Base-by-base conservation (phyloP, 2,329 filamentous ascomycete species). In the Penicillium sp. region DNA sequence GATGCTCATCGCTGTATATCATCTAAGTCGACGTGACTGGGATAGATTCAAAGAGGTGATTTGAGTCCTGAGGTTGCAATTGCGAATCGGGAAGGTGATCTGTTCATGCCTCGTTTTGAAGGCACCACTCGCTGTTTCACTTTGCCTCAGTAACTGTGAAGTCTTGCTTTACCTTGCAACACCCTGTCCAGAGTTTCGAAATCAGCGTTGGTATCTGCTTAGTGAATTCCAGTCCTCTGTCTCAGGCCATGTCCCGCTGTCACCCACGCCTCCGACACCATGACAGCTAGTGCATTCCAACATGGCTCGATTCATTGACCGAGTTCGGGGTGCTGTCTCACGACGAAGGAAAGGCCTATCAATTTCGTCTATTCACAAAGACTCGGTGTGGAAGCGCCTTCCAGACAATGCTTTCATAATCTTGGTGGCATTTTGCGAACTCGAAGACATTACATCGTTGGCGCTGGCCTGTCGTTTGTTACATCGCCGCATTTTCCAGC, bases 21-120 rank as follows among this genome's bases (percentile, higher is more conserved):
- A 32, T 39, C 39, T 56, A 56, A 60, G 32, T 55, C 45, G 37
- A 56, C 45, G 4, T 51, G 48, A 17, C 52, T 54, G 20, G 49
- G 41, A 9, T 46, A 40, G 7, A 45, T 22, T 9, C 5, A 22
- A 22, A 22, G 18, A 5, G 18, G 2, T 20, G 6, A 6, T 14
- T 29, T 11, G 6, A 9, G 18, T 27, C 30, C n/a, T 23, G 32
- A 17, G n/a, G n/a, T n/a, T n/a, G n/a, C n/a, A n/a, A n/a, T 22
- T 25, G 23, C 25, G 32, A 26, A 14, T 20, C 10, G 23, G 14
- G 32, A 12, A 16, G 20, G 23, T 15, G 20, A 17, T 9, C 9
- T 18, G 30, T 18, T 12, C 20, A 20, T 7, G 11, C 25, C 25
- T 27, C 17, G 27, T 15, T 16, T 36, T 18, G 17, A 17, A 15